These are phyloP conservation scores for Halocafeteria seosinensis DNA, from an alignment of 108 stramenopile species.

Conservation along the genomic window DNA sequence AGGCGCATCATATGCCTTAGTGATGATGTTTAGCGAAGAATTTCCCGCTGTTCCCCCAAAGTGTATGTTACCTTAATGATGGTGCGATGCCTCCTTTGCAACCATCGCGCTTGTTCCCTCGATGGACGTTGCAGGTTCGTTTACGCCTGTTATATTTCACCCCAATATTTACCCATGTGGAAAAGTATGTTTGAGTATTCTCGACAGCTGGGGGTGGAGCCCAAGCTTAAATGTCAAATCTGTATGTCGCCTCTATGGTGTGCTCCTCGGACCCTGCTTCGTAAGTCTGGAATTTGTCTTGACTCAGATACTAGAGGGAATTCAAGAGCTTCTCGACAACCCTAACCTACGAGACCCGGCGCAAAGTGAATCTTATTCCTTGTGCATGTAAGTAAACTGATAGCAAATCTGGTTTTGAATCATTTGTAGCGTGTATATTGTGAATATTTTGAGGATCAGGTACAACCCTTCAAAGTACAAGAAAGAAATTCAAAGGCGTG, in stretches of 20 bases:
- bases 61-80: constrained; percentile 30
- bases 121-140: constrained; percentile 53
- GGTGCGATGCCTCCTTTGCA: too few relatives aligned
- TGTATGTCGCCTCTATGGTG: background rate
- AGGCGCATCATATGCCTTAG: constrained; percentile 80
- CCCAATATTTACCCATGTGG: constrained; percentile 75
- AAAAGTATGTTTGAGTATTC: constrained; percentile 86
- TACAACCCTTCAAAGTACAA: background rate
- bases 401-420: background rate
- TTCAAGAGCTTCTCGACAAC: constrained; percentile 86
- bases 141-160: constrained; percentile 61
- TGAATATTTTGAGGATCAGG: background rate
- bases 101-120: too few relatives aligned
- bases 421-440: background rate
- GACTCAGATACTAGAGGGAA: constrained; percentile 83
- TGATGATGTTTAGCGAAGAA: constrained; percentile 83
- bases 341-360: constrained; percentile 52
- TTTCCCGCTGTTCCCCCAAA: constrained; percentile 94
- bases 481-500: too few relatives aligned
- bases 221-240: constrained; percentile 63
- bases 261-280: too few relatives aligned
- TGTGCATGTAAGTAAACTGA: background rate
- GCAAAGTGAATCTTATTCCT: constrained; percentile 32
- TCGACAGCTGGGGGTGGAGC: constrained; percentile 96
- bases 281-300: too few relatives aligned